These are phyloP conservation scores for Debaryomyces psychrophilus DNA, from an alignment of 1,139 yeast genomes.

Conservation along the genomic window DNA sequence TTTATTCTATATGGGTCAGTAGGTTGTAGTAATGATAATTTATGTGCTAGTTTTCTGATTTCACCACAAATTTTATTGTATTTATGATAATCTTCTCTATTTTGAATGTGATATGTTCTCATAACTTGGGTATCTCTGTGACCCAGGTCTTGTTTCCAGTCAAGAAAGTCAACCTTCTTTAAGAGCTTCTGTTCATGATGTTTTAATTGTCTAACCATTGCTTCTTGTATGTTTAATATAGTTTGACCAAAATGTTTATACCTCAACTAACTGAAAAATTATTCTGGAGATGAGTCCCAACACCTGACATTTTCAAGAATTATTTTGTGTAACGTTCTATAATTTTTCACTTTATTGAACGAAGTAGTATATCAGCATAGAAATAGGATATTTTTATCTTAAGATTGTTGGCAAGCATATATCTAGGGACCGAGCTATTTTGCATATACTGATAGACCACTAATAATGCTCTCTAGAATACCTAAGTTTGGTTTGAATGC, in stretches of 20 bases:
- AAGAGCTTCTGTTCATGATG: conserved; percentile 94
- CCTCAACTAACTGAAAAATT: conserved; percentile 5
- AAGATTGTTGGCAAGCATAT: not conserved
- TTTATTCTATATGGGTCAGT: conserved; percentile 82
- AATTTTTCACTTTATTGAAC: conserved; percentile 9
- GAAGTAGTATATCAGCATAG: not conserved
- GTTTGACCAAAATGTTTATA: not conserved
- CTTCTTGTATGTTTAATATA: conserved; percentile 11
- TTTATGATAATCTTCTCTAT: conserved; percentile 93
- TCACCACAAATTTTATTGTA: conserved; percentile 93
- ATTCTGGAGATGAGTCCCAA: conserved; percentile 2
- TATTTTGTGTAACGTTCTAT: conserved; percentile 10
- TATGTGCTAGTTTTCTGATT: conserved; percentile 82
- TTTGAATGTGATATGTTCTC: conserved; percentile 90
- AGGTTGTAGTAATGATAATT: conserved; percentile 80
- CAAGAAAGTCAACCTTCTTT: conserved; percentile 94
- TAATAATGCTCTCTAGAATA: conserved; percentile 59
- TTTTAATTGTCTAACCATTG: conserved; percentile 88
- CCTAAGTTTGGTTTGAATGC: conserved; percentile 25
- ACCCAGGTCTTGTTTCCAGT: conserved; percentile 96
- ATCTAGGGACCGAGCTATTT: not conserved
- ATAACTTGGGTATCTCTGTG: conserved; percentile 95
- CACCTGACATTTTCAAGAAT: not conserved
- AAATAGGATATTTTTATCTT: not conserved
- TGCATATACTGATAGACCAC: not conserved